A percentile compares a stretch with the other conserved stretches of the same genome.
Evolutionary conservation across 176 grass and related monocot species (phyloP).

Genomic region (Triticum turgidum): DNA sequence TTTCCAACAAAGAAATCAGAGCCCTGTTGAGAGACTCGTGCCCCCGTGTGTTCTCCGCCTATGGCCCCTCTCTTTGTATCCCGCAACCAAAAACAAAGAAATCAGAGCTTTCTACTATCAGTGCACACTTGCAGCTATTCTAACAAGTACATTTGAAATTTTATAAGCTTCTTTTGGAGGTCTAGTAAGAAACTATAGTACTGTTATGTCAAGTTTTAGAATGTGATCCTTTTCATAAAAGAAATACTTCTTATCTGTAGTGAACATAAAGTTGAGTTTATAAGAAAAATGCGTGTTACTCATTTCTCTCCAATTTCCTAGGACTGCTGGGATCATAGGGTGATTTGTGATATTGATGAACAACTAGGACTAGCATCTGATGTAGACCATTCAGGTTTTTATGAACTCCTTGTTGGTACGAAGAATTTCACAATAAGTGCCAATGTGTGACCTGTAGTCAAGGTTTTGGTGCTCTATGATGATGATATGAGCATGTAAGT

Average conservation of each 20-base stretch:
- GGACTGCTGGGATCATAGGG: not conserved
- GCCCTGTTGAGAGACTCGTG: too few relatives aligned
- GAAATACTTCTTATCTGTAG: not conserved
- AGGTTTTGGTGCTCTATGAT: not conserved
- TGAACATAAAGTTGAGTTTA: not conserved
- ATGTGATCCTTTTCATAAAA: not conserved
- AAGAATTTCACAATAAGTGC: not conserved
- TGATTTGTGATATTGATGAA: not conserved
- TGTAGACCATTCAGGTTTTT: not conserved
- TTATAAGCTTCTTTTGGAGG: not conserved
- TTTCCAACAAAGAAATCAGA: not conserved
- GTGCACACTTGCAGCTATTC: not conserved
- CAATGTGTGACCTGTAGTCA: not conserved
- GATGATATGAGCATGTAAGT: not conserved
- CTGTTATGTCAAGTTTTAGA: not conserved
- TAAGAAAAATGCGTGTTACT: not conserved
- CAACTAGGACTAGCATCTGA: not conserved
- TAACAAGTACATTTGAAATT: not conserved
- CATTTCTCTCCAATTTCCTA: not conserved
- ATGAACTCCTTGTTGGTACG: not conserved
- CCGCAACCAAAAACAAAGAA: not conserved
- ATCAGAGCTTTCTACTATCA: not conserved
- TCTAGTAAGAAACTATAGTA: not conserved
- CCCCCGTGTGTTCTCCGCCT: too few relatives aligned
- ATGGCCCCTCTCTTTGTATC: too few relatives aligned